Evolutionary conservation across 179 eudicot species (phyloP).

Genomic region (Spergularia azorica): DNA sequence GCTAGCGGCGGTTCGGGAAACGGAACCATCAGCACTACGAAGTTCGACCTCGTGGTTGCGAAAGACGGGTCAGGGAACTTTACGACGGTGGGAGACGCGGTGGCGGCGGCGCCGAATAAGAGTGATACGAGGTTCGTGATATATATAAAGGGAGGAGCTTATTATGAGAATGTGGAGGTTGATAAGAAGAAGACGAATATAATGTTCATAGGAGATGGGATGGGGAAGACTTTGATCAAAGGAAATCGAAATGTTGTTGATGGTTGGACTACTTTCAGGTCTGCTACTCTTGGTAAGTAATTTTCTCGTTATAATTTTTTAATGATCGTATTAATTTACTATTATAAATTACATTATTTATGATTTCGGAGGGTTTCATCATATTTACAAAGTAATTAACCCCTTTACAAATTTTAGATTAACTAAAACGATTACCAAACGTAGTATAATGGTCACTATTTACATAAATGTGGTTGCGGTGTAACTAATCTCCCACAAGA

Average conservation of each 20-base stretch:
- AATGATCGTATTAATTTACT: too few relatives aligned
- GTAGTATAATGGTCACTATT: too few relatives aligned
- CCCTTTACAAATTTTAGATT: too few relatives aligned
- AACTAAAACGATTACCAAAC: too few relatives aligned
- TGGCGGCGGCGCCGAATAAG: constrained; percentile 32
- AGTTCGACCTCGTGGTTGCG: constrained; percentile 62
- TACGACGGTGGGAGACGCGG: constrained; percentile 34
- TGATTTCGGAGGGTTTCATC: too few relatives aligned
- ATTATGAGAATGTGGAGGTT: constrained; percentile 41
- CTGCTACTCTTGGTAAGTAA: constrained; percentile 44
- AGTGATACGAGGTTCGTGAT: constrained; percentile 31
- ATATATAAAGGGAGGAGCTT: constrained; percentile 37
- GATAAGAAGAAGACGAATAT: constrained; percentile 33
- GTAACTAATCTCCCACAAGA: too few relatives aligned
- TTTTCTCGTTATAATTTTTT: too few relatives aligned
- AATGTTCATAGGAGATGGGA: constrained; percentile 46
- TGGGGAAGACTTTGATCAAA: constrained; percentile 39
- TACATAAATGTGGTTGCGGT: too few relatives aligned
- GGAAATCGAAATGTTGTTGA: constrained; percentile 33
- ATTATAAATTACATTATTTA: too few relatives aligned
- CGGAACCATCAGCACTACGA: constrained; percentile 14
- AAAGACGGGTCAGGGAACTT: constrained; percentile 66
- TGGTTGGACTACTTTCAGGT: constrained; percentile 49
- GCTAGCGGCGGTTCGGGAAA: constrained; percentile 13
- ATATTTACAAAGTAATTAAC: too few relatives aligned